phyloP scores from a whole-genome alignment of 2,329 filamentous ascomycete species.

The Colletotrichum musae region DNA sequence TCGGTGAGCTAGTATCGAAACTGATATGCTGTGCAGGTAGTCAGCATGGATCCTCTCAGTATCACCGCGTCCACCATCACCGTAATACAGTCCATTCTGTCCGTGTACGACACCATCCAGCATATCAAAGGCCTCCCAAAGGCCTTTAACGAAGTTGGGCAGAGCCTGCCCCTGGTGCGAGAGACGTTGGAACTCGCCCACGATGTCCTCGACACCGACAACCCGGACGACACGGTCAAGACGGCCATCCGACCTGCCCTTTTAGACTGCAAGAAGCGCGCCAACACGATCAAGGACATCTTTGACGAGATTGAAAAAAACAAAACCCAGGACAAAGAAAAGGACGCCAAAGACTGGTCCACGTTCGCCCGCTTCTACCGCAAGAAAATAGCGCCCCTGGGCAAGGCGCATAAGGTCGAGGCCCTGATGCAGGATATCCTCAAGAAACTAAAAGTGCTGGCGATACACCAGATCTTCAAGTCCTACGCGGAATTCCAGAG shows the following conservation, averaged over 20 bases:
- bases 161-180: too few relatives aligned
- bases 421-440: constrained; percentile 22
- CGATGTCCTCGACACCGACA: too few relatives aligned
- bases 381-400: constrained; percentile 7
- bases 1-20: too few relatives aligned
- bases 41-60: constrained; percentile 20
- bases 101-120: constrained; percentile 11
- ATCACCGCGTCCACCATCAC: constrained; percentile 18
- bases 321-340: too few relatives aligned
- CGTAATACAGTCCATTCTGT: constrained; percentile 17
- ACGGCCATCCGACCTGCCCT: too few relatives aligned
- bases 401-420: constrained; percentile 29
- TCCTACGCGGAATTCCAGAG: constrained; percentile 7
- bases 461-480: constrained; percentile 21
- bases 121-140: constrained; percentile 23
- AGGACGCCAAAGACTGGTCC: constrained; percentile 8
- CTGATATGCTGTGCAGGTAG: too few relatives aligned
- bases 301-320: too few relatives aligned
- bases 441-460: constrained; percentile 17
- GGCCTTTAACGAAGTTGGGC: constrained; percentile 19
- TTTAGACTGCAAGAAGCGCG: too few relatives aligned
- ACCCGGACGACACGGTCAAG: too few relatives aligned
- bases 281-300: too few relatives aligned
- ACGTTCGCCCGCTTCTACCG: constrained; percentile 17
- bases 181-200: too few relatives aligned